Evolutionary conservation across 192 early-diverging fungal genomes (phyloP).

Genomic region (Radiomyces spectabilis): DNA sequence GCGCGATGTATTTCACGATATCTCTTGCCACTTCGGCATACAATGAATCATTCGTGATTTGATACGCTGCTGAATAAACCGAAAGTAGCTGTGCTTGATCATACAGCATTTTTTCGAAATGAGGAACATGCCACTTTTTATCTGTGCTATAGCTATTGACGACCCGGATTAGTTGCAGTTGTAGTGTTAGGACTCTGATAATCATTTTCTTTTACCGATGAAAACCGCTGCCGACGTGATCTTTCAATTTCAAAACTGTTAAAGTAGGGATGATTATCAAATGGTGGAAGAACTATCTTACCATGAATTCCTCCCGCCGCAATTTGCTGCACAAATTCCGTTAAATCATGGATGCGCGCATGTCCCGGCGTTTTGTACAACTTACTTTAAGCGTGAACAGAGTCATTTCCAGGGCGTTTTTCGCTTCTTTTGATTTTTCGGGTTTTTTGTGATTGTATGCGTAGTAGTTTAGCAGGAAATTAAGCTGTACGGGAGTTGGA

Average conservation of each 20-base stretch:
- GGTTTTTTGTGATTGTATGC: conserved; percentile 11
- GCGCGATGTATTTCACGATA: conserved; percentile 45
- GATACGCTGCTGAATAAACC: conserved; percentile 34
- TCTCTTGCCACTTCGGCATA: conserved; percentile 38
- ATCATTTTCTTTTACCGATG: conserved; percentile 36
- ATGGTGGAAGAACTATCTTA: too few relatives aligned
- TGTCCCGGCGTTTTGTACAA: not conserved
- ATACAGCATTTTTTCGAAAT: conserved; percentile 68
- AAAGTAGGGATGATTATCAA: not conserved
- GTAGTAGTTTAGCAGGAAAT: conserved; percentile 42
- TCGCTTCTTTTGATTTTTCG: conserved; percentile 2
- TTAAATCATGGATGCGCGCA: too few relatives aligned
- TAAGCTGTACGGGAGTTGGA: conserved; percentile 46
- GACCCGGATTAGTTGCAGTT: too few relatives aligned
- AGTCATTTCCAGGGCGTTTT: conserved; percentile 29
- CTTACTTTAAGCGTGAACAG: conserved; percentile 27
- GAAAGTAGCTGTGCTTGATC: conserved; percentile 57
- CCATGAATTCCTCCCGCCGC: conserved; percentile 37
- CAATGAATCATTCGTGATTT: conserved; percentile 34
- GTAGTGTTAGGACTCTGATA: too few relatives aligned
- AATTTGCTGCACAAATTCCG: conserved; percentile 28
- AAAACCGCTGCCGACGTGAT: conserved; percentile 38
- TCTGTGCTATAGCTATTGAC: conserved; percentile 15
- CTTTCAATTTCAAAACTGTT: too few relatives aligned
- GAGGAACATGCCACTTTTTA: conserved; percentile 47